Conservation (phyloP, 2,329 filamentous ascomycete genomes). For the Claviceps cyperi region DNA sequence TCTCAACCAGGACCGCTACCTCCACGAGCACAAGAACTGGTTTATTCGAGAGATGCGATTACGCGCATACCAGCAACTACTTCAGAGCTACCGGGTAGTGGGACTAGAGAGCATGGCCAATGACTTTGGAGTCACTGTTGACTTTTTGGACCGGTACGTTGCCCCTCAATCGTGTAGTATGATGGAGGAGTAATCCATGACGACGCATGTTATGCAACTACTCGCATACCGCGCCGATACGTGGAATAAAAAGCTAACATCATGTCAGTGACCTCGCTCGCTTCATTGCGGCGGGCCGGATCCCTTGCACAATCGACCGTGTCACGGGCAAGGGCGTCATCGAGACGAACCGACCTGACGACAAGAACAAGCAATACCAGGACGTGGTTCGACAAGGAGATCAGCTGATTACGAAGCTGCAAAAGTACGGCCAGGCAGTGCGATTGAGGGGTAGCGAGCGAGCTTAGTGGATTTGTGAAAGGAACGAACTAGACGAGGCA, state of each 20-base stretch:
- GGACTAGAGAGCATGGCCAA: conserved; percentile 94
- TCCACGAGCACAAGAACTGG: conserved; percentile 92
- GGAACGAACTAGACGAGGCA: neutral
- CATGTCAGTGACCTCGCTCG: conserved; percentile 69
- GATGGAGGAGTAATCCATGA: no score
- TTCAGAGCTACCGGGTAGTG: conserved; percentile 94
- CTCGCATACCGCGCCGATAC: no score
- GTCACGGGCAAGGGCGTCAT: conserved; percentile 94
- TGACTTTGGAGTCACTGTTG: conserved; percentile 92
- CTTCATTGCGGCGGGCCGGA: conserved; percentile 88
- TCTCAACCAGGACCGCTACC: conserved; percentile 83
- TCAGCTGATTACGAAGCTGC: conserved; percentile 93
- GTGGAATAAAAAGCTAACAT: neutral
- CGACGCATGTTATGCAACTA: no score
- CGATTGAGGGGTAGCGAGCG: conserved; percentile 88
- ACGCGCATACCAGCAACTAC: conserved; percentile 86
- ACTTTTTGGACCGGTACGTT: conserved; percentile 82
- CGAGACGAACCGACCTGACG: conserved; percentile 92
- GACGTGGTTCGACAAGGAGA: conserved; percentile 97
- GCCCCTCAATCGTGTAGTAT: no score
- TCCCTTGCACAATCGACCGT: conserved; percentile 93
- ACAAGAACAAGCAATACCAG: conserved; percentile 99
- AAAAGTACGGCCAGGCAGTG: conserved; percentile 97
- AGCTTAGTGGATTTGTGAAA: conserved; percentile 35
- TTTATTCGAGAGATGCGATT: conserved; percentile 98